Conservation (phyloP, 352 stramenopile genomes). For the Globisporangium lucens region DNA sequence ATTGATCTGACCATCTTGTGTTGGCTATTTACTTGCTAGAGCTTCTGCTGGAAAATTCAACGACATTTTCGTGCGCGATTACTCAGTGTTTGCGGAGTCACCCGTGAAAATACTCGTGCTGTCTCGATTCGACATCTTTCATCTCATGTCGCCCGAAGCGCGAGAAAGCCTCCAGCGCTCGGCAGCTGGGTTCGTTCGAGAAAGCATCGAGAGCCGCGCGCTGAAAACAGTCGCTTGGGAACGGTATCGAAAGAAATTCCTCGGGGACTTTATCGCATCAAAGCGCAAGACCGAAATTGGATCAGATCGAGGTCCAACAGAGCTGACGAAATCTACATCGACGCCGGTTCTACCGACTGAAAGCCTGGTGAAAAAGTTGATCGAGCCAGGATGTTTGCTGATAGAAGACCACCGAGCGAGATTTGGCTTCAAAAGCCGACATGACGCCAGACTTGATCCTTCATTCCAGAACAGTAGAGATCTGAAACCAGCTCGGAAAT, state of each 20-base stretch:
- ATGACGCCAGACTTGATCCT: not conserved
- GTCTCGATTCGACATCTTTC: slow-evolving; percentile 84
- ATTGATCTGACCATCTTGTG: not conserved
- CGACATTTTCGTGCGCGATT: slow-evolving; percentile 73
- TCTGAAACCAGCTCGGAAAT: slow-evolving; percentile 3
- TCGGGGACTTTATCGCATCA: slow-evolving; percentile 37
- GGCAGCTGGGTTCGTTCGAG: slow-evolving; percentile 45
- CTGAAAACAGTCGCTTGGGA: slow-evolving; percentile 81
- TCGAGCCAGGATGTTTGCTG: slow-evolving; percentile 35
- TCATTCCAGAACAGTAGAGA: not conserved
- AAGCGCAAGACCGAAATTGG: slow-evolving; percentile 21
- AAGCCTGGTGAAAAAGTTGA: slow-evolving; percentile 25
- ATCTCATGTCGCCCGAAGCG: slow-evolving; percentile 69
- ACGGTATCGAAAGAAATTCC: slow-evolving; percentile 65
- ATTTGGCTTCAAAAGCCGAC: not conserved
- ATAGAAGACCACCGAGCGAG: slow-evolving; percentile 26
- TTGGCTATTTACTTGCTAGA: slow-evolving; percentile 20
- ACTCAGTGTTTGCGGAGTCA: slow-evolving; percentile 72
- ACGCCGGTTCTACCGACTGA: slow-evolving; percentile 25
- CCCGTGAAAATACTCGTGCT: slow-evolving; percentile 77
- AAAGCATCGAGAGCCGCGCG: slow-evolving; percentile 66
- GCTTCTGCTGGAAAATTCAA: slow-evolving; percentile 79
- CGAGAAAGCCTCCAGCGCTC: slow-evolving; percentile 68
- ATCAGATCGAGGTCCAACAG: slow-evolving; percentile 13
- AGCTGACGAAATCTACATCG: slow-evolving; percentile 30